These are phyloP conservation scores for Eucalyptus polybractea DNA, from an alignment of 345 rosid species.

Conservation along the genomic window DNA sequence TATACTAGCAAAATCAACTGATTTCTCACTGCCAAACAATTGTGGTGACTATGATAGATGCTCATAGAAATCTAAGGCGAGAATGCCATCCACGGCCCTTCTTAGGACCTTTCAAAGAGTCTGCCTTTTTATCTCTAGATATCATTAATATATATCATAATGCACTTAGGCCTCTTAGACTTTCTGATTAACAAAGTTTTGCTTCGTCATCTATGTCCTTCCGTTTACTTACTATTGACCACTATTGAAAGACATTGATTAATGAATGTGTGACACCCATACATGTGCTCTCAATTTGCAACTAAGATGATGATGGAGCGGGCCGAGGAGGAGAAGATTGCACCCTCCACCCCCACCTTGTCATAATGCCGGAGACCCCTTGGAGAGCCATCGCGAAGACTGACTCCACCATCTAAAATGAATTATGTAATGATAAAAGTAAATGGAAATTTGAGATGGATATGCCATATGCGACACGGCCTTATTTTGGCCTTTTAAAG, in stretches of 20 bases:
- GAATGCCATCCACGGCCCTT: background rate
- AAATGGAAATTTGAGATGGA: background rate
- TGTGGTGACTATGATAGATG: background rate
- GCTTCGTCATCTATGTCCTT: background rate
- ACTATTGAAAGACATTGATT: background rate
- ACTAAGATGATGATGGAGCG: background rate
- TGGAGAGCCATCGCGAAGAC: background rate
- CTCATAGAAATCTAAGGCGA: background rate
- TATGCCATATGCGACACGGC: rapidly evolving
- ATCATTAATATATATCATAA: background rate
- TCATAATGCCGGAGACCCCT: background rate
- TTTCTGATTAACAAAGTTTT: background rate
- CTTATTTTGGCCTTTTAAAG: background rate
- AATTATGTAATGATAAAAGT: background rate
- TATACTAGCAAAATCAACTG: background rate
- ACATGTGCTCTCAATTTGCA: background rate
- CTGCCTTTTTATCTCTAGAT: background rate
- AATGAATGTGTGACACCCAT: background rate
- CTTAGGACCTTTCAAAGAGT: background rate
- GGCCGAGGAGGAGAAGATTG: background rate
- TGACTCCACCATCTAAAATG: background rate
- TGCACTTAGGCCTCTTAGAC: background rate
- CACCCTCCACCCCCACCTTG: background rate
- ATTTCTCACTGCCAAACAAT: background rate
- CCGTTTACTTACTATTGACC: background rate